Conservation (phyloP, 192 early-diverging fungal species). For the Phycomyces nitens region DNA sequence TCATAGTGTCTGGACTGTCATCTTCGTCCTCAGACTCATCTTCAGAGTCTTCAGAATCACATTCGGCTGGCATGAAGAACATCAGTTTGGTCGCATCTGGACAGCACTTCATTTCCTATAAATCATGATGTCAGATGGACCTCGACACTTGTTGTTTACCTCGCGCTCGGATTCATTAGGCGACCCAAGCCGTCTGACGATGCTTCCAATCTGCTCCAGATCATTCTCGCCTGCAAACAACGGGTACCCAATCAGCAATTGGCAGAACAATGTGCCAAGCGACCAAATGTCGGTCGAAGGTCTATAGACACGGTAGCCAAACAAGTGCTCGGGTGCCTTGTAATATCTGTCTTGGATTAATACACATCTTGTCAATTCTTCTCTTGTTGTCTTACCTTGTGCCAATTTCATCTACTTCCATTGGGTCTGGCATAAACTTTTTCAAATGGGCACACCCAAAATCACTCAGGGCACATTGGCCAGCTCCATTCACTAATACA, state of each 20-base stretch:
- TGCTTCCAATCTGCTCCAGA: conserved; percentile 15
- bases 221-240: conserved; percentile 18
- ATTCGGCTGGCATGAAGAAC: conserved; percentile 6
- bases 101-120: conserved; percentile 13
- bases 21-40: no score
- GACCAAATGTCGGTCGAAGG: conserved; percentile 19
- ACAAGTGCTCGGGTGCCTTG: conserved; percentile 20
- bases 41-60: neutral
- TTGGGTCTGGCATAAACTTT: no score
- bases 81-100: conserved; percentile 14
- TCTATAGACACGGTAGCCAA: conserved; percentile 6
- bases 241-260: conserved; percentile 7
- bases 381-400: conserved; percentile 13
- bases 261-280: conserved; percentile 5
- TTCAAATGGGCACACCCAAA: conserved; percentile 16
- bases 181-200: conserved; percentile 4
- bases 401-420: conserved; percentile 9
- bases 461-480: conserved; percentile 6
- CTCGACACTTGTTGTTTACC: neutral
- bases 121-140: no score
- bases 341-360: conserved; percentile 3
- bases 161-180: conserved; percentile 3
- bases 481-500: conserved; percentile 7
- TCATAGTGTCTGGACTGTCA: no score
- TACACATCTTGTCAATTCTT: neutral